Evolutionary conservation across 352 stramenopile species (phyloP), one percentile per base, ranked within the genome.

Genomic region (Phytophthora hibernalis): DNA sequence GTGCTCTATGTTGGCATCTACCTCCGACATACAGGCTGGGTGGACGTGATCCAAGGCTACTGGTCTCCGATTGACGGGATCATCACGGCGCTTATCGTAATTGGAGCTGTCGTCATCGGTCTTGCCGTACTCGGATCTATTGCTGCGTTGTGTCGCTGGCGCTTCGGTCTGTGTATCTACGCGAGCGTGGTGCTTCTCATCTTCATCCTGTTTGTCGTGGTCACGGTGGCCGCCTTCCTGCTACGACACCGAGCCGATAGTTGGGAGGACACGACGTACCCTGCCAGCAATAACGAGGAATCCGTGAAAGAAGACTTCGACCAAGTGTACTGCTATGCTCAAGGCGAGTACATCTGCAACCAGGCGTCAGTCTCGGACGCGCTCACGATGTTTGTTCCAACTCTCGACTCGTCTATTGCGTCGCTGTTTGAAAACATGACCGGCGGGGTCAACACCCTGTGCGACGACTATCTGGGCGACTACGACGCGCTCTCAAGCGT

Each of bases 331-430:
- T 93, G 85, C 72, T 91, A 91, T 49, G 77, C 82, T 18, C 82
- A 93, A 74, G 85, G 80, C 55, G 85, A 75, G 16, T 89, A 85
- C 49, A 77, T 93, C 22, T 93, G 85, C 65, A 91, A 89, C 52
- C 56, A 80, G 31, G 80, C 80, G 43, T 80, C 70, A 9, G 68
- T 88, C 21, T 68, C 44, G n/a, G 80, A 90, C 24, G 81, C 81
- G 5, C 62, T 89, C 15, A 47, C 58, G 18, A 80, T 88, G 59
- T 92, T 88, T 52, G 24, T 82, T 7, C 77, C 84, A 31, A 61
- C 45, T n/a, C 38, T 86, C 15, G 54, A 74, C 40, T 69, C 61
- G 33, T 68, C 68, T 22, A 65, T 87, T 51, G 37, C 65, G 18
- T 59, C 62, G 43, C 49, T 74, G n/a, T 76, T 90, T 30, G 54